phyloP scores from a whole-genome alignment of 2,329 filamentous ascomycete genomes.

The Gnomoniopsis smithogilvyi region DNA sequence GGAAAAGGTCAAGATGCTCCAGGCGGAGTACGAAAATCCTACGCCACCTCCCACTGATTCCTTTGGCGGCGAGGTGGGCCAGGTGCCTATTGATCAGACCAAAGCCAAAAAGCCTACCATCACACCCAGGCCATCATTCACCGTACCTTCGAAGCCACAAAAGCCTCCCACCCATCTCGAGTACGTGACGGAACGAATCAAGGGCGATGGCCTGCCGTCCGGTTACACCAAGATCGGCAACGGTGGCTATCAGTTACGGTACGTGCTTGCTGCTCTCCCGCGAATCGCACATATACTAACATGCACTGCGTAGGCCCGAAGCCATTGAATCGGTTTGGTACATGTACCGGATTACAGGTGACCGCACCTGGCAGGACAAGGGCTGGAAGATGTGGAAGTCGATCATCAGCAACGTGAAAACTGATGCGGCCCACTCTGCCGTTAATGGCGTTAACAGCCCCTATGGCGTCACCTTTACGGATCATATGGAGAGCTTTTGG shows the following conservation, averaged over 20 bases:
- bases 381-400: slow-evolving; percentile 84
- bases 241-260: slow-evolving; percentile 61
- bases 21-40: slow-evolving; percentile 16
- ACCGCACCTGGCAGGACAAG: slow-evolving; percentile 70
- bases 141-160: slow-evolving; percentile 29
- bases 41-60: slow-evolving; percentile 21
- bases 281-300: slow-evolving; percentile 18
- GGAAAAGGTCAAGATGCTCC: slow-evolving; percentile 23
- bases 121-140: background rate
- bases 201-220: slow-evolving; percentile 41
- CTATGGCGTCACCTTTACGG: slow-evolving; percentile 37
- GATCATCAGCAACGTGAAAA: slow-evolving; percentile 63
- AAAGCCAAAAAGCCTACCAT: slow-evolving; percentile 18
- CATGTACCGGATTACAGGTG: slow-evolving; percentile 86
- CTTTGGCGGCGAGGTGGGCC: slow-evolving; percentile 14
- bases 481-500: slow-evolving; percentile 89
- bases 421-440: slow-evolving; percentile 66
- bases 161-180: slow-evolving; percentile 52
- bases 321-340: slow-evolving; percentile 87
- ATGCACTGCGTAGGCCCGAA: slow-evolving; percentile 59
- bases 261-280: slow-evolving; percentile 25
- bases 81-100: slow-evolving; percentile 26
- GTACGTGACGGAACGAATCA: slow-evolving; percentile 45
- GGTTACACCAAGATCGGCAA: slow-evolving; percentile 47
- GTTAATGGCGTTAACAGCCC: slow-evolving; percentile 57